phyloP scores from a whole-genome alignment of 2,329 filamentous ascomycete species.

The Sporothrix dimorphospora region DNA sequence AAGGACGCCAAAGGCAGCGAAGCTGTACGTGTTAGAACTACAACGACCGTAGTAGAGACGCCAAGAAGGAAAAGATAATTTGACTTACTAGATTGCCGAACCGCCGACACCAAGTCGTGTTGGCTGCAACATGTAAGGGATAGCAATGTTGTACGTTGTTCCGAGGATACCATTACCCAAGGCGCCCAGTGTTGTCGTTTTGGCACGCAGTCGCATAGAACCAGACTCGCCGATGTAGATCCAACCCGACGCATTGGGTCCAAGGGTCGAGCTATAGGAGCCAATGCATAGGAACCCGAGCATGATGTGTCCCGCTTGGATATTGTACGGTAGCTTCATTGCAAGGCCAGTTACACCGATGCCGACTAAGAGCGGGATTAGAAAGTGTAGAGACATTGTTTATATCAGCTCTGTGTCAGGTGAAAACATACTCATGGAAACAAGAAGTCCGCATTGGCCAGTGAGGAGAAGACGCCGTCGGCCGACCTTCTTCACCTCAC shows the following conservation, averaged over 20 bases:
- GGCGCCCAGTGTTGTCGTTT: constrained; percentile 5
- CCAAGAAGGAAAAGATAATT: too few species aligned
- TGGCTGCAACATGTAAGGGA: constrained; percentile 10
- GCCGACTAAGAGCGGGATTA: not conserved
- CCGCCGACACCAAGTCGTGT: constrained; percentile 12
- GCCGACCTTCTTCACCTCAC: constrained; percentile 12
- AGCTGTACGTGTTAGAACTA: not conserved
- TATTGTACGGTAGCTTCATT: constrained; percentile 10
- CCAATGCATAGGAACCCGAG: constrained; percentile 10
- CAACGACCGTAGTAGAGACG: too few species aligned
- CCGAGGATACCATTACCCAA: constrained; percentile 13
- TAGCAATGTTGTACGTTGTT: constrained; percentile 16
- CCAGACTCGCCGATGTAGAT: constrained; percentile 18
- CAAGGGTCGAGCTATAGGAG: constrained; percentile 5
- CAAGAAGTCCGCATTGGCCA: not conserved
- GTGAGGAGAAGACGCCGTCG: not conserved
- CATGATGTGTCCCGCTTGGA: constrained; percentile 7
- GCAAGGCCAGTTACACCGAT: not conserved
- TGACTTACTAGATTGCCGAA: constrained; percentile 10
- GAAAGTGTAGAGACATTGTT: not conserved
- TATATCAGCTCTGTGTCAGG: not conserved
- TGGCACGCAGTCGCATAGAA: constrained; percentile 5
- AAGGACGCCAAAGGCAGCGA: constrained; percentile 4
- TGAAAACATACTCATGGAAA: not conserved
- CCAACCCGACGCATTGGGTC: constrained; percentile 2